Conservation (phyloP, 495 filamentous ascomycete species). For the Choiromyces venosus region DNA sequence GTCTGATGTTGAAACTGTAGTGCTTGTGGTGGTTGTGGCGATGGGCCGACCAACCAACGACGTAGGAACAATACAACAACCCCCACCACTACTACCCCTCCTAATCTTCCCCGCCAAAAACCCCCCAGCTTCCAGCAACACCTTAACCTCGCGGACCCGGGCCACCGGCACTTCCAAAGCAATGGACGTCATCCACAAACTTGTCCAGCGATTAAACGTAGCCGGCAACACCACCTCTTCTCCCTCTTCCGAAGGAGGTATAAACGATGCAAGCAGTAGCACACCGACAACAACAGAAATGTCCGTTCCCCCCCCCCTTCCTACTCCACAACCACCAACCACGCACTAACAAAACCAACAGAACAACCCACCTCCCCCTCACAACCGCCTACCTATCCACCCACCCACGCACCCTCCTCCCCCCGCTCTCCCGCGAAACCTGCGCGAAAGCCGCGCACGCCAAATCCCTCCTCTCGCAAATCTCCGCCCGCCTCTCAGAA, state of each 20-base stretch:
- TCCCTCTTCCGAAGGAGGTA: no score
- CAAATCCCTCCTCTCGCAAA: neutral
- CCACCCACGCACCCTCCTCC: neutral
- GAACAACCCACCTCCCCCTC: conserved; percentile 7
- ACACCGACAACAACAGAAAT: neutral
- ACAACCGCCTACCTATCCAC: conserved; percentile 16
- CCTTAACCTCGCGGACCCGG: conserved; percentile 33
- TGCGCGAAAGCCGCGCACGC: neutral
- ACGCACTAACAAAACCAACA: neutral
- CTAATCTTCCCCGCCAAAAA: conserved; percentile 18
- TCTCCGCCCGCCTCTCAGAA: neutral
- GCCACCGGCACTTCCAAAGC: conserved; percentile 19
- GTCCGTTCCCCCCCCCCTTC: conserved; percentile 27
- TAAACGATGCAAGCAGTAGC: no score
- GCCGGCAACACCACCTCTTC: conserved; percentile 23
- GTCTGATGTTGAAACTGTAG: neutral
- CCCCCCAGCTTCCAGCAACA: conserved; percentile 14
- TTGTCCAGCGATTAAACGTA: conserved; percentile 13
- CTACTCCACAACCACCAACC: conserved; percentile 32
- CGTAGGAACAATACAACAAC: conserved; percentile 5
- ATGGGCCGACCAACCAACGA: neutral
- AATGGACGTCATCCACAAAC: conserved; percentile 4
- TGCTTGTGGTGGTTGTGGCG: conserved; percentile 3
- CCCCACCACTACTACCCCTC: conserved; percentile 9
- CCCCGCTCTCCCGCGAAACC: neutral